Percentiles rank a stretch among this genome's conserved stretches.
phyloP scores from a whole-genome alignment of 208 protist species.

The Wallacemonas collosoma region DNA sequence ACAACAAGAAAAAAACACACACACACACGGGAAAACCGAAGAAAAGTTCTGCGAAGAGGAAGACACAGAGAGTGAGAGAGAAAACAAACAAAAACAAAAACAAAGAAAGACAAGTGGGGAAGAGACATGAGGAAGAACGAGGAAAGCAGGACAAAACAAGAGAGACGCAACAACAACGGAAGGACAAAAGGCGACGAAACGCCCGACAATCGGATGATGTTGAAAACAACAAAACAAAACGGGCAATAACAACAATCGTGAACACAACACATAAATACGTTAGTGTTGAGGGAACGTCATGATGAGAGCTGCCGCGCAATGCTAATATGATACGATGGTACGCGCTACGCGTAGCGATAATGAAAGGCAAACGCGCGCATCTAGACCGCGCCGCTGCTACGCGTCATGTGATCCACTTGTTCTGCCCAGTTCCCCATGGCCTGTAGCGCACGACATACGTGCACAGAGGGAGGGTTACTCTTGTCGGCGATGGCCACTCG shows the following conservation, averaged over 20 bases:
- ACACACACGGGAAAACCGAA: not conserved
- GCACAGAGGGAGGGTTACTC: constrained; percentile 8
- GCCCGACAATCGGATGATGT: too few relatives aligned
- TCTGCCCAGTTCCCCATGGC: constrained; percentile 13
- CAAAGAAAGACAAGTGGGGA: constrained; percentile 6
- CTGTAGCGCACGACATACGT: constrained; percentile 3
- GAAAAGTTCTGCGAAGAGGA: not conserved
- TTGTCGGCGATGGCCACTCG: constrained; percentile 9
- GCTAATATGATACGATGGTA: not conserved
- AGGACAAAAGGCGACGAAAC: too few relatives aligned
- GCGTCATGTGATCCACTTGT: not conserved
- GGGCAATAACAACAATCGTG: not conserved
- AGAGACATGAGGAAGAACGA: too few relatives aligned
- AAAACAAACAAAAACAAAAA: not conserved
- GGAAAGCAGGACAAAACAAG: not conserved
- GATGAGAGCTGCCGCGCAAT: too few relatives aligned
- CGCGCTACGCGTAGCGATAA: too few relatives aligned
- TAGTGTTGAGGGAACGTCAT: too few relatives aligned
- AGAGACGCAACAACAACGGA: not conserved
- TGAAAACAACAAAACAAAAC: not conserved
- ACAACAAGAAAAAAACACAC: not conserved
- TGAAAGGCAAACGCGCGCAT: not conserved
- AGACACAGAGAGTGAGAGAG: not conserved
- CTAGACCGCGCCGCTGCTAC: not conserved
- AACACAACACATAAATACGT: not conserved